Conservation (phyloP, 352 stramenopile genomes). For the Globisporangium paroecandrum region DNA sequence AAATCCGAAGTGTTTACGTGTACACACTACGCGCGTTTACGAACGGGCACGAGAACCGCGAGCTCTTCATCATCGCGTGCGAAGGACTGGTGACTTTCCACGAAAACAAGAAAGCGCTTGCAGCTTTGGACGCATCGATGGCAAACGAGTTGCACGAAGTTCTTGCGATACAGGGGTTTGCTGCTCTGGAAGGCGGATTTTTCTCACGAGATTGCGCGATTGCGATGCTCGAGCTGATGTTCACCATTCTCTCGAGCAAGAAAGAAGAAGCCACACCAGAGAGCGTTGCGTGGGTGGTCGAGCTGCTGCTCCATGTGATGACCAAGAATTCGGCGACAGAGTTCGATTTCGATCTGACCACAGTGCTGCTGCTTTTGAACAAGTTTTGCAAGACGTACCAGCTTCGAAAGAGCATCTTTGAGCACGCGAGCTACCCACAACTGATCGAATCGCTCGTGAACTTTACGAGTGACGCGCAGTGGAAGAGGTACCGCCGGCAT, state of each 20-base stretch:
- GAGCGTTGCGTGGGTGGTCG: conserved; percentile 40
- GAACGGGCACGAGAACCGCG: conserved; percentile 31
- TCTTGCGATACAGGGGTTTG: conserved; percentile 19
- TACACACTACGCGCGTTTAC: conserved; percentile 37
- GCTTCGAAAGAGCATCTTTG: conserved; percentile 35
- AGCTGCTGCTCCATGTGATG: conserved; percentile 45
- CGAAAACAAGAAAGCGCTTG: conserved; percentile 25
- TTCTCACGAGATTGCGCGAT: conserved; percentile 61
- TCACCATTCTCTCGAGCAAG: conserved; percentile 9
- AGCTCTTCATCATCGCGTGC: conserved; percentile 43
- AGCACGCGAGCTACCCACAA: conserved; percentile 43
- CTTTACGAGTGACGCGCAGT: conserved; percentile 30
- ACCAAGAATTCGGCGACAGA: conserved; percentile 32
- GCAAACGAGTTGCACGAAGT: conserved; percentile 20
- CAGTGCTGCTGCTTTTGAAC: conserved; percentile 37
- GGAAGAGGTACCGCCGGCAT: conserved; percentile 35
- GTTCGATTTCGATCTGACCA: conserved; percentile 43
- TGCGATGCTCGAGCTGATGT: conserved; percentile 42
- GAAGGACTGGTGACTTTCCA: conserved; percentile 42
- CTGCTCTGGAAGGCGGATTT: conserved; percentile 32
- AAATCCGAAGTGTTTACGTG: conserved; percentile 28
- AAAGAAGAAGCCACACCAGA: conserved; percentile 12
- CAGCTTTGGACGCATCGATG: conserved; percentile 26
- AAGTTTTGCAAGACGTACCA: conserved; percentile 34
- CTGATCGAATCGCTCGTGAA: conserved; percentile 37